Conservation (phyloP, 768 basidiomycete species). For the Leccinum disarticulatum region DNA sequence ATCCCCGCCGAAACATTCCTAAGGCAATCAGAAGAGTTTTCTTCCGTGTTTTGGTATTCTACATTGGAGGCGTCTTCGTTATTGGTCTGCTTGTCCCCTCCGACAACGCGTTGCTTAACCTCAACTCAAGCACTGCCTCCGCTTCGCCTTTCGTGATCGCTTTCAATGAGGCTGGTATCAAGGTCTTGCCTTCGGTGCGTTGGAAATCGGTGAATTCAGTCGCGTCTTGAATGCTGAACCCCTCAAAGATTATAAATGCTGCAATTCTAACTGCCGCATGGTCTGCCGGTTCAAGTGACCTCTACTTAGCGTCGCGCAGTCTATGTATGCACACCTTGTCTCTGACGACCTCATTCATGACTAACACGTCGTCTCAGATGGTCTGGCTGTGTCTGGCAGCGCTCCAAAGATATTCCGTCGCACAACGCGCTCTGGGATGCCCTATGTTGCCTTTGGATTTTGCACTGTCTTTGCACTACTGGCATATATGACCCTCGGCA, state of each 20-base stretch:
- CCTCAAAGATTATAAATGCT: slow-evolving; percentile 35
- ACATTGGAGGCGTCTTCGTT: slow-evolving; percentile 42
- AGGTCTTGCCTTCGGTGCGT: slow-evolving; percentile 48
- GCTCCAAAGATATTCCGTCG: slow-evolving; percentile 53
- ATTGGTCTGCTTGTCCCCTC: slow-evolving; percentile 53
- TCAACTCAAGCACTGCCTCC: slow-evolving; percentile 40
- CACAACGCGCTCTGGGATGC: slow-evolving; percentile 42
- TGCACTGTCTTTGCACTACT: slow-evolving; percentile 36
- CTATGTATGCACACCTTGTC: slow-evolving; percentile 29
- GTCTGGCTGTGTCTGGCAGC: slow-evolving; percentile 51
- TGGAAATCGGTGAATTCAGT: not conserved
- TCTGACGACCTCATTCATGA: not conserved
- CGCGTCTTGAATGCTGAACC: not conserved
- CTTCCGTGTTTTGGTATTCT: slow-evolving; percentile 39
- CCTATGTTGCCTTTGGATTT: slow-evolving; percentile 39
- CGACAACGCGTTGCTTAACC: slow-evolving; percentile 41
- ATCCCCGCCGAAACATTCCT: slow-evolving; percentile 46
- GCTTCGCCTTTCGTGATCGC: slow-evolving; percentile 61
- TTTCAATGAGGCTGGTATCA: slow-evolving; percentile 55
- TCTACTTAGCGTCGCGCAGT: slow-evolving; percentile 40
- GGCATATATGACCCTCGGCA: slow-evolving; percentile 40
- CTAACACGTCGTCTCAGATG: slow-evolving; percentile 39
- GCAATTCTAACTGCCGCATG: slow-evolving; percentile 45
- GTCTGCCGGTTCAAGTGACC: slow-evolving; percentile 42
- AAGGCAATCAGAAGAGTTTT: slow-evolving; percentile 47